Conservation (phyloP, 129 eudicot species). For the Flaveria trinervia region DNA sequence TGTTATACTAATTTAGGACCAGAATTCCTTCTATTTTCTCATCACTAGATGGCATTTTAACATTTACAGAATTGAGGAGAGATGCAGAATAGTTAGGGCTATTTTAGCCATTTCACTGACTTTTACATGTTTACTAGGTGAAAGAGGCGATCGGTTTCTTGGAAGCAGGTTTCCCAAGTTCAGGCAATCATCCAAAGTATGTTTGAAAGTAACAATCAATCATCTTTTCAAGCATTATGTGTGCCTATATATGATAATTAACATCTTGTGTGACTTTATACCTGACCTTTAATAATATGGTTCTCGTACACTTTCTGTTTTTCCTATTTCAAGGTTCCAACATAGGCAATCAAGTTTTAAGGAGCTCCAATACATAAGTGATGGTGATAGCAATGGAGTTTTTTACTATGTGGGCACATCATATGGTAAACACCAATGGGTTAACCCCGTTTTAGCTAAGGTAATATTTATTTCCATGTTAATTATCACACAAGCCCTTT, state of each 20-base stretch:
- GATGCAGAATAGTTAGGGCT: background rate
- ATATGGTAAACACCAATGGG: constrained; percentile 93
- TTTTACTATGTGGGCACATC: constrained; percentile 83
- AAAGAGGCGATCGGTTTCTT: constrained; percentile 71
- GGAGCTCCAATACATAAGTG: constrained; percentile 92
- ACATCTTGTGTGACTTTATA: background rate
- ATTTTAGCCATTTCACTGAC: background rate
- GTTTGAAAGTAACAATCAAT: constrained; percentile 29
- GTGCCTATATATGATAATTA: background rate
- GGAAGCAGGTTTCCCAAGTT: constrained; percentile 51
- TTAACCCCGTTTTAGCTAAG: constrained; percentile 86
- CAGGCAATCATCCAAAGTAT: constrained; percentile 59
- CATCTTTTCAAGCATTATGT: constrained; percentile 2
- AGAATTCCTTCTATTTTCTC: too few species aligned
- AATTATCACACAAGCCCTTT: too few species aligned
- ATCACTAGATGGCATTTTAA: background rate
- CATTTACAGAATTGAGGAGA: too few species aligned
- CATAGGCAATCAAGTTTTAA: constrained; percentile 93
- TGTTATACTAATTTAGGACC: too few species aligned
- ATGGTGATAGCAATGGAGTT: constrained; percentile 95
- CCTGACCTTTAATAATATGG: background rate
- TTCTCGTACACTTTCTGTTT: background rate
- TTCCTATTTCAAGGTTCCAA: constrained; percentile 50
- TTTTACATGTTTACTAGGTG: constrained; percentile 50
- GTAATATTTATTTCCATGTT: constrained; percentile 27